Evolutionary conservation across 768 basidiomycete species (phyloP), one percentile per base, ranked within the genome.

Genomic region (Rhodotorula babjevae): DNA sequence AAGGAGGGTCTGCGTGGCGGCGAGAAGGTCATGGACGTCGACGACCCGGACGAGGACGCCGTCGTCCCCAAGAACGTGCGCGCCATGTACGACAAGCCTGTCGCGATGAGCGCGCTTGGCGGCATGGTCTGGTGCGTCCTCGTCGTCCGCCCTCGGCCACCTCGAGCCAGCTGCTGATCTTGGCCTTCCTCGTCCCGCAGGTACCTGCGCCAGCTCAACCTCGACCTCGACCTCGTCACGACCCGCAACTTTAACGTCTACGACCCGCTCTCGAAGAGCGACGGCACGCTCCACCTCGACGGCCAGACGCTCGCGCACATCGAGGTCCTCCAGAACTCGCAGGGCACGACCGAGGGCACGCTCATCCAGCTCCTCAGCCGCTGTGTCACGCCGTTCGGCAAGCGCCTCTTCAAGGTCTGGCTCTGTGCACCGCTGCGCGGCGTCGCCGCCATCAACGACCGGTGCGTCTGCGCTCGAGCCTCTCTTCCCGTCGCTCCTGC

Each of bases 351-450:
- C 44, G 93, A 95, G 44, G 96, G 96, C 1, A 89, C 95, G 0
- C 82, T 99, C 50, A 82, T 77, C 61, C 88, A 89, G 80, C 82
- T 98, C 29, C 83, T 99, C 25, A 86, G 87, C 50, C 85, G 90
- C 69, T 97, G 94, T 78, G 83, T 89, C 58, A 97, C 96, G 1
- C 93, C 96, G 4, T 97, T 92, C 72, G 96, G 93, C 53, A 98
- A 98, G 80, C 87, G 96, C 36, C 84, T 98, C 42, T 98, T 99
- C 85, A 87, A 94, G 55, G 90, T 95, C 65, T 99, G 96, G 96
- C 84, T 99, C 15, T 96, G 92, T 74, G 89, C 89, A 85, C 96
- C 96, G 29, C 82, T 99, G 73, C 87, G 89, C 44, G 87, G 90
- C 52, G 87, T 88, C 49, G 80, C 85, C 19, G 90, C 90, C 61